Base-by-base conservation (phyloP, 2,329 filamentous ascomycete genomes). In the Passalora sequoiae region DNA sequence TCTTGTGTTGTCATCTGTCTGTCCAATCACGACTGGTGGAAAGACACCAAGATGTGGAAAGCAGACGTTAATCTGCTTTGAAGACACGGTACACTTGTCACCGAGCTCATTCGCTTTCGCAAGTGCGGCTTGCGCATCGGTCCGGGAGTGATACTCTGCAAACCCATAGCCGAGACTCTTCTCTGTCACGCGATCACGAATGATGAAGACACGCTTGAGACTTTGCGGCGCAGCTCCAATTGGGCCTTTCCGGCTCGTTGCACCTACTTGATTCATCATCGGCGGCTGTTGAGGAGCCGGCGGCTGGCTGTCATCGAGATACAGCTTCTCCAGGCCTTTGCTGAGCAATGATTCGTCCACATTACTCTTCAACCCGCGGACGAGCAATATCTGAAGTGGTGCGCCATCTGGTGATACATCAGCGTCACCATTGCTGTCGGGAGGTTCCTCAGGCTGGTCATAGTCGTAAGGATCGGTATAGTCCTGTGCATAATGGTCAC, bases 11-110 rank as follows among this genome's bases (percentile, higher is more conserved):
- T 75, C 0, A 75, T 41, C 16, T 7, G 19, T 28, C 16, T 36
- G 30, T 9, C 30, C 4, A 72, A 72, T 6, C 75, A 84, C 72
- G 31, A 85, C 82, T 0, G 84, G 86, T 9, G 89, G 78, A 58
- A 94, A 92, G 2, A 92, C 86, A 4, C 86, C 86, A n/a, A 85
- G 79, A 53, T 92, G 86, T 28, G 89, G 89, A 54, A 84, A 88
- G 31, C 78, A 83, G 17, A 87, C 74, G 8, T 77, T 73, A 12
- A 88, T 83, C 0, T 81, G 77, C 52, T 80, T 83, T 2, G 83
- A 86, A 0, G 81, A 82, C 49, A 92, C 86, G 2, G 83, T 88
- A 57, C 91, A 91, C 38, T 81, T 83, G 8, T 86, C 44, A 32
- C 48, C 78, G 20, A 82, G 79, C 24, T 81, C 82, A 28, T 79